Evolutionary conservation across 208 protist species (phyloP).

Genomic region (Trypanosoma lewisi): DNA sequence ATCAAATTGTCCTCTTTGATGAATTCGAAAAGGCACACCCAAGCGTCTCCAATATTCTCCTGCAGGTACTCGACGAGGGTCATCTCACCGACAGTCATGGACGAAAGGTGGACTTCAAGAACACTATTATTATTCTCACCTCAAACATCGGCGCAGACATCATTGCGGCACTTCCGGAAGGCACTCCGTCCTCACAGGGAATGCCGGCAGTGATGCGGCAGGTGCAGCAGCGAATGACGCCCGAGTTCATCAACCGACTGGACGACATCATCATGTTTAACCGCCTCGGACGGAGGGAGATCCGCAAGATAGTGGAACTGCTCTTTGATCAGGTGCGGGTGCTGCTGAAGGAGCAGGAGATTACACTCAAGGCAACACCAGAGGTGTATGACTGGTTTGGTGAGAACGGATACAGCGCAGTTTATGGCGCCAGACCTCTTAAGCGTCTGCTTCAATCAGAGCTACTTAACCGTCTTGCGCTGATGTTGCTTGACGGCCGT

Average conservation of each 20-base stretch:
- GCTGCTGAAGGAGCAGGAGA: conserved; percentile 85
- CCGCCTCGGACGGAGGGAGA: conserved; percentile 76
- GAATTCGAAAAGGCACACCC: conserved; percentile 99
- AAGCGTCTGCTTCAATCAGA: conserved; percentile 92
- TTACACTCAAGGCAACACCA: conserved; percentile 63
- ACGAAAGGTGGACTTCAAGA: conserved; percentile 96
- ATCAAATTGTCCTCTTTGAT: conserved; percentile 98
- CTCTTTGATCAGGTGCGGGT: conserved; percentile 74
- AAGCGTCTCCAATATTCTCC: conserved; percentile 95
- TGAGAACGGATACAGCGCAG: conserved; percentile 84
- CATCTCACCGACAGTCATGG: conserved; percentile 97
- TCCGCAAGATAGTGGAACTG: conserved; percentile 90
- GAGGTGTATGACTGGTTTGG: conserved; percentile 85
- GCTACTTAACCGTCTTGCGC: conserved; percentile 91
- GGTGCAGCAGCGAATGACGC: conserved; percentile 90
- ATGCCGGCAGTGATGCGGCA: conserved; percentile 83
- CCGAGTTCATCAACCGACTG: conserved; percentile 98
- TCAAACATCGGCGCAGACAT: conserved; percentile 94
- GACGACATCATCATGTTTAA: conserved; percentile 98
- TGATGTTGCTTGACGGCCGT: conserved; percentile 83
- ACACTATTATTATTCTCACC: conserved; percentile 98
- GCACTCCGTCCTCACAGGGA: conserved; percentile 42
- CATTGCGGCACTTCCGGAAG: conserved; percentile 74
- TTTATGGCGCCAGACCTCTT: conserved; percentile 95
- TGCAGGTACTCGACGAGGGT: conserved; percentile 99